A percentile compares a stretch with the other conserved stretches of the same genome.
Evolutionary conservation across 768 basidiomycete genomes (phyloP).

Genomic region (Hypsizygus marmoreus): DNA sequence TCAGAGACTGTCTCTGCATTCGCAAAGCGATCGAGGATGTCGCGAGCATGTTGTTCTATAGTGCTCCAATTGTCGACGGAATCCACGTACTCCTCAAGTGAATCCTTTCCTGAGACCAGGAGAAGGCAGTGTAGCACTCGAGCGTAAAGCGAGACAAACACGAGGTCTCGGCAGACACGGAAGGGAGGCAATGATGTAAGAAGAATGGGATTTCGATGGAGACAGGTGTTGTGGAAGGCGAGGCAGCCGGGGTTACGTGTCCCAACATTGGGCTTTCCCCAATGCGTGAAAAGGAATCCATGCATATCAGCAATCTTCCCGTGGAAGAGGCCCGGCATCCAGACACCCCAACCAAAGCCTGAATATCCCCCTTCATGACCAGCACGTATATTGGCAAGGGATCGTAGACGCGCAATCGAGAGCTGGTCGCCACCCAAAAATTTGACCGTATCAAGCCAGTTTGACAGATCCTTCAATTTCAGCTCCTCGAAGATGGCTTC

Average conservation of each 20-base stretch:
- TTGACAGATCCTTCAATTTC: conserved; percentile 19
- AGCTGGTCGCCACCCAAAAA: conserved; percentile 36
- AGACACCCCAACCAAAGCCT: conserved; percentile 24
- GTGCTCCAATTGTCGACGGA: conserved; percentile 16
- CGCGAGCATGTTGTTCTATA: too few species aligned
- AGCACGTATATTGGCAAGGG: conserved; percentile 28
- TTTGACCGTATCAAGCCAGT: conserved; percentile 20
- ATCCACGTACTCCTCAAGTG: conserved; percentile 20
- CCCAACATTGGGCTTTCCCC: conserved; percentile 25
- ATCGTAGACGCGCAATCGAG: conserved; percentile 27
- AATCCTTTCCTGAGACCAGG: conserved; percentile 17
- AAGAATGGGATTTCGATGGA: conserved; percentile 35
- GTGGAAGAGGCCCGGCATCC: conserved; percentile 39
- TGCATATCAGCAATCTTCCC: conserved; percentile 33
- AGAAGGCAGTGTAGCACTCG: conserved; percentile 34
- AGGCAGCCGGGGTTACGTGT: conserved; percentile 34
- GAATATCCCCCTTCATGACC: conserved; percentile 29
- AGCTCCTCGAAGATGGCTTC: conserved; percentile 1
- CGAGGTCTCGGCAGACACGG: conserved; percentile 34
- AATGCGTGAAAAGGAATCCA: conserved; percentile 32
- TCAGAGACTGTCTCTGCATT: too few species aligned
- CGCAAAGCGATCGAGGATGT: too few species aligned
- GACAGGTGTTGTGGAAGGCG: conserved; percentile 33
- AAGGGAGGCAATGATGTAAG: conserved; percentile 36
- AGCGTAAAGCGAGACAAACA: conserved; percentile 35